Percentiles rank a stretch among this genome's conserved stretches.
These are phyloP conservation scores for Ascochyta clinopodiicola DNA, from an alignment of 2,329 filamentous ascomycete species.

Conservation along the genomic window DNA sequence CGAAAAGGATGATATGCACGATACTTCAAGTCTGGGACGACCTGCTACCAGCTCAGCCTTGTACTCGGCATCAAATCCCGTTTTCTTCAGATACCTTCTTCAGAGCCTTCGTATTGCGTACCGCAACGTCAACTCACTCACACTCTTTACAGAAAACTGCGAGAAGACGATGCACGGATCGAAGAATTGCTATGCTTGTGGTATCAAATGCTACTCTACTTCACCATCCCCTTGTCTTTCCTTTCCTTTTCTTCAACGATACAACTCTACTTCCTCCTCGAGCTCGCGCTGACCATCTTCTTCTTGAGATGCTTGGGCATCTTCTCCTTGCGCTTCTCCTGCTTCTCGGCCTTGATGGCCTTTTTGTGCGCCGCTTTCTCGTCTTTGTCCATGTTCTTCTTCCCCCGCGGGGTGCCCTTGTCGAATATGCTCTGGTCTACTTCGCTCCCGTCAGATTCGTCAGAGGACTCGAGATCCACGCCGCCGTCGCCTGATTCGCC, in stretches of 20 bases:
- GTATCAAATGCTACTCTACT: neutral
- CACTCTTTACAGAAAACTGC: too few relatives aligned
- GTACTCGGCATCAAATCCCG: too few relatives aligned
- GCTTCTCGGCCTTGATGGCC: constrained; percentile 92
- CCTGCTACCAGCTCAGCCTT: too few relatives aligned
- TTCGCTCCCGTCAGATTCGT: constrained; percentile 30
- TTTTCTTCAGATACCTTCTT: too few relatives aligned
- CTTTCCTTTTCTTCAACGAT: too few relatives aligned
- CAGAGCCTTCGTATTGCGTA: too few relatives aligned
- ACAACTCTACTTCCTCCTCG: constrained; percentile 63
- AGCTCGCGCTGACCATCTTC: constrained; percentile 71
- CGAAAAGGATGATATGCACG: too few relatives aligned
- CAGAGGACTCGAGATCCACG: constrained; percentile 20
- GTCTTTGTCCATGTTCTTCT: constrained; percentile 85
- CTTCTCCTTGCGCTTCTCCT: constrained; percentile 91
- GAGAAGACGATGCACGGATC: too few relatives aligned
- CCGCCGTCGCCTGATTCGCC: constrained; percentile 1
- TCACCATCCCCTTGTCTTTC: too few relatives aligned
- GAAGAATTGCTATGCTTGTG: neutral
- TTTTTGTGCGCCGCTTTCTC: constrained; percentile 87
- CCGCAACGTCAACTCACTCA: too few relatives aligned
- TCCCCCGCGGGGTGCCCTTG: constrained; percentile 43
- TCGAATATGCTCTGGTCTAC: constrained; percentile 44
- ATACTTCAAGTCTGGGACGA: too few relatives aligned
- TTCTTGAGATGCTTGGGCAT: constrained; percentile 98